These are phyloP conservation scores for Globisporangium spinosum DNA, from an alignment of 352 stramenopile genomes.

Conservation along the genomic window DNA sequence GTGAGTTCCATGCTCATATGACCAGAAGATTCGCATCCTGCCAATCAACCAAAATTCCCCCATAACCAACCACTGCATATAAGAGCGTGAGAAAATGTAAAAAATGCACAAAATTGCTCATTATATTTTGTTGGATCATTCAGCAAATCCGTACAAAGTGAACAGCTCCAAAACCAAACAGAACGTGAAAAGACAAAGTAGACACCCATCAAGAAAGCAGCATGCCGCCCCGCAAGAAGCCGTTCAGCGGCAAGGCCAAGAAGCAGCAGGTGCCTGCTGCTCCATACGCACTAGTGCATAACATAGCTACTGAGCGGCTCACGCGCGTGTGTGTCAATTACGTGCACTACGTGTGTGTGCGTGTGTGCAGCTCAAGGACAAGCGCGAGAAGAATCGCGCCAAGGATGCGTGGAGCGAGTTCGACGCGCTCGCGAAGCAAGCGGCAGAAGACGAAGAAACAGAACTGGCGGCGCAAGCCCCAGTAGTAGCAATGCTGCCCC, in stretches of 20 bases:
- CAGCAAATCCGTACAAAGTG: neutral
- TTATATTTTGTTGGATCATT: neutral
- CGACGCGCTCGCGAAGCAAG: constrained; percentile 15
- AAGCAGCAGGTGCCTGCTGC: constrained; percentile 63
- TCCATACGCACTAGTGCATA: neutral
- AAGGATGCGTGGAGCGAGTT: constrained; percentile 24
- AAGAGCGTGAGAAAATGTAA: neutral
- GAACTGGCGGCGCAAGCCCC: neutral
- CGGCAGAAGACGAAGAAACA: constrained; percentile 17
- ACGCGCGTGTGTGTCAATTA: neutral
- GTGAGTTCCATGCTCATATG: neutral
- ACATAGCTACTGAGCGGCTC: no score
- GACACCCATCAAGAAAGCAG: neutral
- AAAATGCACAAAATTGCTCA: neutral
- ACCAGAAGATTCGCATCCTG: neutral
- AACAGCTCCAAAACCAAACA: neutral
- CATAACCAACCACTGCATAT: neutral
- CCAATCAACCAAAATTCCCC: neutral
- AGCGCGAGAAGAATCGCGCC: constrained; percentile 60
- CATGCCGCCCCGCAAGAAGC: constrained; percentile 60
- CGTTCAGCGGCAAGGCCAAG: constrained; percentile 87
- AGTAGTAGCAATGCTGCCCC: neutral
- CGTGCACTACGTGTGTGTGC: neutral
- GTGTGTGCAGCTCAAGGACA: constrained; percentile 53
- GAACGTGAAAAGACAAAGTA: neutral